These are phyloP conservation scores for Mesembryanthemum crystallinum DNA, from an alignment of 148 eudicot species.

Conservation along the genomic window DNA sequence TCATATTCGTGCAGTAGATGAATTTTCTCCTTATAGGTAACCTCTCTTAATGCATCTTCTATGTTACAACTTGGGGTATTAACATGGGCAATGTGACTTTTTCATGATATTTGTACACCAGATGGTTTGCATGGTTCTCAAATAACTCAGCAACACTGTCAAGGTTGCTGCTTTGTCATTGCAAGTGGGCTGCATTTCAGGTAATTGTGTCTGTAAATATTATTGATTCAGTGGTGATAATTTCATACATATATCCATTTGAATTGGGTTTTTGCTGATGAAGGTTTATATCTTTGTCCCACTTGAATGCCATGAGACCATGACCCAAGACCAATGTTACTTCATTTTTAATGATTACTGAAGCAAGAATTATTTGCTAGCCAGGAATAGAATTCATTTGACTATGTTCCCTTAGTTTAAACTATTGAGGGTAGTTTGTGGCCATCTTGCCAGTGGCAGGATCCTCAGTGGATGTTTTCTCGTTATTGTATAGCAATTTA, in stretches of 20 bases:
- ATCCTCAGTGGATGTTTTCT: neutral
- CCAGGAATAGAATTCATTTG: neutral
- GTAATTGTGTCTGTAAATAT: neutral
- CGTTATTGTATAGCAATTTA: too few species aligned
- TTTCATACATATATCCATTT: neutral
- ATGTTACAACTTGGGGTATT: neutral
- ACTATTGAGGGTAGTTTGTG: neutral
- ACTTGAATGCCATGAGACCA: neutral
- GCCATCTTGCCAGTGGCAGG: neutral
- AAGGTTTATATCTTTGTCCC: neutral
- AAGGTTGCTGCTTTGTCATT: neutral
- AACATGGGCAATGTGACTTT: neutral
- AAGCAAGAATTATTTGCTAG: neutral
- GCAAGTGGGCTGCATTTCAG: conserved; percentile 5
- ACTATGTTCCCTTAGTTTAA: neutral
- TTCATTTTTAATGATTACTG: neutral
- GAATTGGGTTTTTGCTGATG: neutral
- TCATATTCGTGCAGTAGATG: neutral
- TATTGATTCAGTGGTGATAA: neutral
- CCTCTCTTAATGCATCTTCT: neutral
- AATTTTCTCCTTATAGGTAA: neutral
- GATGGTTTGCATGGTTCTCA: conserved; percentile 4
- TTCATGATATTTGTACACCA: neutral
- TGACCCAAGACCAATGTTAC: neutral
- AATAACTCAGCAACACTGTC: neutral